Base-by-base conservation (phyloP, 108 stramenopile genomes). In the Nitzschia sp. region DNA sequence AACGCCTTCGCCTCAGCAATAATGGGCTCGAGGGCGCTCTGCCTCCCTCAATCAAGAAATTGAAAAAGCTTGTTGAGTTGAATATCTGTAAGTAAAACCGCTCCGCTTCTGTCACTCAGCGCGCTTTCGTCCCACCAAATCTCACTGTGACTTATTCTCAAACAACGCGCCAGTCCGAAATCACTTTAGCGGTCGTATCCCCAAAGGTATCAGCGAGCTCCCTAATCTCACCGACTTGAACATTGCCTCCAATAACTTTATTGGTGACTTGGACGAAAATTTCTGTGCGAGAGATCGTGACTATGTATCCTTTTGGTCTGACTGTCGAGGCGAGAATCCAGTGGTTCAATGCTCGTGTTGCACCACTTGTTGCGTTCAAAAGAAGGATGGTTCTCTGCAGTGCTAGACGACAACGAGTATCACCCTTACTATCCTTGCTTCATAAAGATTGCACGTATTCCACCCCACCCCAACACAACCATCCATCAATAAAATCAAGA, bases 21-120 rank as follows among this genome's bases (percentile, higher is more conserved):
- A 75, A 75, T 63, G 17, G 60, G 18, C 68, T 82, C 19, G 17
- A 36, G 13, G 86, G 81, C n/a, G 61, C 64, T 8, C 62, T 87
- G n/a, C 81, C 83, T n/a, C 32, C 0, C 18, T 30, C 54, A 15
- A 54, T 78, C n/a, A 31, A 36, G 8, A 9, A n/a, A 1, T 19
- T 62, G 61, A 45, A 23, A 1, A 2, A 26, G 1, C 38, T 62
- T n/a, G 42, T 23, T 1, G 61, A 27, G 11, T 62, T 62, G 61
- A 62, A 26, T 26, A 42, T 62, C 1, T 62, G 61, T 62, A 62
- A 42, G 61, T 62, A 24, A 32, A 21, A 54, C n/a, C 23, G 6
- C 45, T 15, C 45, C 13, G 9, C 15, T 9, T 45, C 13, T 45
- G 15, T 15, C 9, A 13, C 9, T 45, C 9, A 45, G 15, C 9